Evolutionary conservation across 2,329 filamentous ascomycete species (phyloP), one percentile per base, ranked within the genome.

Genomic region (Phyllosticta capitalensis): DNA sequence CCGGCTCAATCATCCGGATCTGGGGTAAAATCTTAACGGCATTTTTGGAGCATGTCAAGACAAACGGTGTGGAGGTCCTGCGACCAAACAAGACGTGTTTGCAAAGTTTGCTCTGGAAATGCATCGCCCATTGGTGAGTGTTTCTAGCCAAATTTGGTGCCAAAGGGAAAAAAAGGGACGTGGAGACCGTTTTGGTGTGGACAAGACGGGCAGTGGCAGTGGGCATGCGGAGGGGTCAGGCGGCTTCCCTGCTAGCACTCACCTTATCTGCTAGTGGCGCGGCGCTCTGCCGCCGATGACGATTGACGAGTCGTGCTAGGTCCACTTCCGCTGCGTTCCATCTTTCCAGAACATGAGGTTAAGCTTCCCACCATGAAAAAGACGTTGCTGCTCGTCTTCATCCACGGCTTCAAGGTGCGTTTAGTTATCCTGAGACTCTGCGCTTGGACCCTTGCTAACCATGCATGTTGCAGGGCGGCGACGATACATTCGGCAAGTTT

Each of bases 391-490:
- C 76, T 95, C 61, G 89, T 88, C 69, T 94, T 94, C 72, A 89
- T 94, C 62, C 90, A 95, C 73, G 90, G 90, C 70, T 95, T 95
- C 82, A 90, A 94, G 81, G 83, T 85, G 68, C 50, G 67, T 60
- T 7, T 30, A 45, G 54, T 58, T 28, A 22, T 28, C 6, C 19
- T 3, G 2, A 38, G 12, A 38, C 10, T 14, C 12, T 14, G 2
- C 14, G 3, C 17, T 50, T n/a, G 49, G 26, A 3, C 5, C 21
- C 30, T 22, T 28, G 59, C 61, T 62, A 57, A 62, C 55, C 58
- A n/a, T 50, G 19, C 49, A 57, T 14, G n/a, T n/a, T n/a, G n/a
- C 64, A 88, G 85, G 89, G 89, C 67, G 86, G 82, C 71, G 88
- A 92, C 66, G 79, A 86, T 70, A 94, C 89, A 60, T 94, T 94